phyloP scores from a whole-genome alignment of 306 rosid species.

The Mucuna pruriens region DNA sequence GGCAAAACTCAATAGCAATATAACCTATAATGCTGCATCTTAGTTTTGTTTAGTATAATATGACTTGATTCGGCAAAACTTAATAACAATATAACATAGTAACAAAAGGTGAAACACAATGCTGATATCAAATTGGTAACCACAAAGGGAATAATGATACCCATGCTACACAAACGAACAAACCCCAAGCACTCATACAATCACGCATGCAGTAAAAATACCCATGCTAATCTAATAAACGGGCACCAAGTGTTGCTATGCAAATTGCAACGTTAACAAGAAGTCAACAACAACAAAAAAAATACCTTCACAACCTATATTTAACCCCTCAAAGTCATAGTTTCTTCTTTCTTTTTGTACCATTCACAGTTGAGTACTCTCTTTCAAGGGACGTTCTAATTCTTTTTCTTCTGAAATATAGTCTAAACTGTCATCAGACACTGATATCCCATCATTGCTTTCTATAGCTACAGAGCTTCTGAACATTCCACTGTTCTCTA shows the following conservation, averaged over 20 bases:
- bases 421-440: constrained; percentile 62
- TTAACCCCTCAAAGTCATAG: background rate
- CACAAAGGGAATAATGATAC: background rate
- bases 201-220: constrained; percentile 13
- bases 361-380: constrained; percentile 31
- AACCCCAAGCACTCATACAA: constrained; percentile 33
- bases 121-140: background rate
- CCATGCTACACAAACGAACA: constrained; percentile 5
- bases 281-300: no score
- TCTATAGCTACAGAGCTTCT: constrained; percentile 42
- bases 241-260: background rate
- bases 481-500: constrained; percentile 68
- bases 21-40: no score
- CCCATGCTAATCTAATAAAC: background rate
- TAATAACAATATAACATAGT: background rate
- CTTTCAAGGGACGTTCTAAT: constrained; percentile 45
- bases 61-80: background rate
- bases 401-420: constrained; percentile 61
- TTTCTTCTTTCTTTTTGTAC: background rate
- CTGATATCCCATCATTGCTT: constrained; percentile 38
- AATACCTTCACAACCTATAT: background rate
- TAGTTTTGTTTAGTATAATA: no score
- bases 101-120: background rate
- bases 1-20: no score
- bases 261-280: background rate